Percentiles rank a stretch among this genome's conserved stretches.
Evolutionary conservation across 768 basidiomycete genomes (phyloP).

Genomic region (Leccinellum luteum): DNA sequence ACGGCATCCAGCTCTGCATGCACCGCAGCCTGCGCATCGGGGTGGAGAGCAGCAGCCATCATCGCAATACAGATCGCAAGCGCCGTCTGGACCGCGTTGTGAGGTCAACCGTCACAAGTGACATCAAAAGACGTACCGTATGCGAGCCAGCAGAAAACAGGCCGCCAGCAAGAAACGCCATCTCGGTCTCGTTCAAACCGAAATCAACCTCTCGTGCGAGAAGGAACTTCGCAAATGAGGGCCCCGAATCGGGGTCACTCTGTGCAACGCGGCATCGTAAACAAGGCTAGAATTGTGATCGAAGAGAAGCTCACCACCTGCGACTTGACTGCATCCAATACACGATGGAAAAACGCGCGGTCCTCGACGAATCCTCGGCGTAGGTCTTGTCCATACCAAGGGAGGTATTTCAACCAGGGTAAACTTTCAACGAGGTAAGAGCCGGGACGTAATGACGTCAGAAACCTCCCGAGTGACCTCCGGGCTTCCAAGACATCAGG

Average conservation of each 20-base stretch:
- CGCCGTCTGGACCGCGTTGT: conserved; percentile 34
- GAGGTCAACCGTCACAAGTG: neutral
- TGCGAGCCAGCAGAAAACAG: conserved; percentile 59
- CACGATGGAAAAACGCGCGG: conserved; percentile 43
- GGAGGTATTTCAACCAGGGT: conserved; percentile 42
- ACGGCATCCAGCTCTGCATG: conserved; percentile 52
- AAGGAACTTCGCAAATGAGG: conserved; percentile 54
- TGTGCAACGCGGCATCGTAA: conserved; percentile 6
- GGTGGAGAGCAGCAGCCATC: conserved; percentile 48
- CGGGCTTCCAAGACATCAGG: conserved; percentile 21
- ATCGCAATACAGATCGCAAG: conserved; percentile 47
- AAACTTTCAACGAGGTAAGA: conserved; percentile 34
- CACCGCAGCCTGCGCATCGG: conserved; percentile 46
- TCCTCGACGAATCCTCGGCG: conserved; percentile 51
- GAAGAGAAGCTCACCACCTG: conserved; percentile 34
- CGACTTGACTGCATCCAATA: conserved; percentile 41
- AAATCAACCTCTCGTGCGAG: conserved; percentile 48
- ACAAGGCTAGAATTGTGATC: neutral
- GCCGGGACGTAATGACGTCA: conserved; percentile 25
- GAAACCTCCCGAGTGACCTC: conserved; percentile 20
- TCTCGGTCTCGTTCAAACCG: conserved; percentile 49
- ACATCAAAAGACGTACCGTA: conserved; percentile 32
- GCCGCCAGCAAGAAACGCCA: conserved; percentile 54
- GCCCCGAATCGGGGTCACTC: conserved; percentile 21
- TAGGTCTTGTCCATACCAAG: conserved; percentile 57